Base-by-base conservation (phyloP, 2,329 filamentous ascomycete species). In the Esteya vermicola region DNA sequence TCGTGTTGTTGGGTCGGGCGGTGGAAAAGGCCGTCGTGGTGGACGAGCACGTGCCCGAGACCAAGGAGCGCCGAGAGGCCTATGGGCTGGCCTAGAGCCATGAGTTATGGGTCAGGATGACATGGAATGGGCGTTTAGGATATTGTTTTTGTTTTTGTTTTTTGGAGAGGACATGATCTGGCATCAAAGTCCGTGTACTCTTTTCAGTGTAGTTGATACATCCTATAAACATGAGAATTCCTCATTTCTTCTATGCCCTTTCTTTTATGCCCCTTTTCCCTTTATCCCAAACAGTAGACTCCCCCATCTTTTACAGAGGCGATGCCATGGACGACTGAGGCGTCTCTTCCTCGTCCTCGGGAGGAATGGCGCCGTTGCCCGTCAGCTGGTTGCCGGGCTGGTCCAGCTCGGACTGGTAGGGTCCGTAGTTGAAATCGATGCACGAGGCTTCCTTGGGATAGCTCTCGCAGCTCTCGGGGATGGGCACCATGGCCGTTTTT, bases 401-500 rank as follows among this genome's bases (percentile, higher is more conserved):
- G 44, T 72, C 68, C 6, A 71, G 57, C 13, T 53, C 47, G 46
- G 68, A 65, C 49, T 69, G 65, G 8, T 54, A 54, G 14, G 51
- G 49, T 31, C 63, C 55, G 43, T 68, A 71, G 9, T 61, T 60
- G 13, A 68, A 71, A 12, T 62, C 60, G 12, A 59, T 62, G 31
- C 51, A 54, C 6, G 50, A 55, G 3, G 70, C 70, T 41, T 72
- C 68, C 43, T 72, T 72, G 13, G 68, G 65, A 52, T 70, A 68
- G 6, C 60, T 56, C 57, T 78, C 72, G 22, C 66, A 68, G 9
- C 74, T 71, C 49, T 79, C 75, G 3, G 78, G 78, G 46, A 83
- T 81, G 26, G 76, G 72, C 16, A 81, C 65, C 64, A 83, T 76
- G 48, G 78, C 78, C 32, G 65, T 68, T 50, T 73, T 74, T 18